A percentile compares a stretch with the other conserved stretches of the same genome.
Evolutionary conservation across 2,329 filamentous ascomycete genomes (phyloP).

Genomic region (Talaromyces sp.): DNA sequence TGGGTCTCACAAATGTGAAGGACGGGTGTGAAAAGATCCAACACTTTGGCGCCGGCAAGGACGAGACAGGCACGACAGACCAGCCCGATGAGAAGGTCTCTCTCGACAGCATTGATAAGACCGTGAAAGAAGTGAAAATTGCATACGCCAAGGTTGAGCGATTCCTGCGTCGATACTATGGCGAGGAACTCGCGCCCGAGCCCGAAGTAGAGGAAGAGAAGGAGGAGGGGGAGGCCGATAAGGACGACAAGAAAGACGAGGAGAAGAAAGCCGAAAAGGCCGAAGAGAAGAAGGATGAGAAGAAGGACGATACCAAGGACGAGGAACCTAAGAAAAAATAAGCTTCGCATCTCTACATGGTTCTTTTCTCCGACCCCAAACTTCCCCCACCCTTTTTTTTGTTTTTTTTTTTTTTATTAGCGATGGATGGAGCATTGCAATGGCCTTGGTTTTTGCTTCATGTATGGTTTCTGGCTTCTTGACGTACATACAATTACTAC

Average conservation of each 20-base stretch:
- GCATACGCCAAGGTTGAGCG: conserved; percentile 76
- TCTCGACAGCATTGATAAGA: conserved; percentile 69
- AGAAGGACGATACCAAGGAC: conserved; percentile 15
- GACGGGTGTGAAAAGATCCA: conserved; percentile 97
- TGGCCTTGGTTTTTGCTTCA: conserved; percentile 24
- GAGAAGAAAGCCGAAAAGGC: conserved; percentile 11
- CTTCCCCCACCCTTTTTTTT: conserved; percentile 7
- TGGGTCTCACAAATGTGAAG: conserved; percentile 87
- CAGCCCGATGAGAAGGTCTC: conserved; percentile 69
- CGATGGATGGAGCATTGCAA: conserved; percentile 32
- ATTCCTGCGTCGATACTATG: conserved; percentile 72
- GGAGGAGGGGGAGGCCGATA: conserved; percentile 7
- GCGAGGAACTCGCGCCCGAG: conserved; percentile 40
- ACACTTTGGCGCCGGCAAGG: conserved; percentile 81
- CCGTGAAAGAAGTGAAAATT: conserved; percentile 70
- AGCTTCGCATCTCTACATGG: not conserved
- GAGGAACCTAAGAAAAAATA: conserved; percentile 17
- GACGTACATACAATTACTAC: conserved; percentile 22
- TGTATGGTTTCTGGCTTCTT: conserved; percentile 13
- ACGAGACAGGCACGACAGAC: conserved; percentile 69
- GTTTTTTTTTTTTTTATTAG: conserved; percentile 24
- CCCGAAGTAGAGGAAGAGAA: conserved; percentile 14
- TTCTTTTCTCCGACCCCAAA: conserved; percentile 4
- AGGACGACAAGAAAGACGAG: conserved; percentile 8
- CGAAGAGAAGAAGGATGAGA: conserved; percentile 9